Conservation (phyloP, 140 eudicot species). For the Anethum foeniculum region DNA sequence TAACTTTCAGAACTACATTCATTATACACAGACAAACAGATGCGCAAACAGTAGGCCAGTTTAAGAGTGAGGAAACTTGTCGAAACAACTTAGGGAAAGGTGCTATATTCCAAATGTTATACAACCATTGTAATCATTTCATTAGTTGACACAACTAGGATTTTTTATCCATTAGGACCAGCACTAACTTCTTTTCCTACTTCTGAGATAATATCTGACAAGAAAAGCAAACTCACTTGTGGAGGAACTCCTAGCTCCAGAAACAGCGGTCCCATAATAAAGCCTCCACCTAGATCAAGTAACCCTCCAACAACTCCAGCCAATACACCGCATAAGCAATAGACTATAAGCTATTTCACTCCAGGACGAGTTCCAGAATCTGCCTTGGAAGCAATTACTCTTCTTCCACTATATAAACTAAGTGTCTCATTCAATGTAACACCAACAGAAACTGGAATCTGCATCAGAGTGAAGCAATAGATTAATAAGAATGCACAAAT, state of each 20-base stretch:
- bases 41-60: not conserved
- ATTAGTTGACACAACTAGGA: not conserved
- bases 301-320: constrained; percentile 95
- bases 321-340: constrained; percentile 52
- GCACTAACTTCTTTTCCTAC: not conserved
- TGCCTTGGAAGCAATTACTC: constrained; percentile 66
- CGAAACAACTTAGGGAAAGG: not conserved
- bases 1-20: not conserved
- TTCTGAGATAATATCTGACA: not conserved
- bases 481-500: not conserved
- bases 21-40: not conserved
- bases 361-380: constrained; percentile 38
- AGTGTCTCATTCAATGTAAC: constrained; percentile 69
- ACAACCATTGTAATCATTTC: not conserved
- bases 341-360: constrained; percentile 47
- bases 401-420: constrained; percentile 56
- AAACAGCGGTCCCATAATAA: constrained; percentile 91
- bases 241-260: constrained; percentile 95
- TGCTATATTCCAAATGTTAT: not conserved
- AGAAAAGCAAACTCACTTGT: constrained; percentile 42
- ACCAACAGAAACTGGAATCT: constrained; percentile 83
- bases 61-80: not conserved
- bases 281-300: constrained; percentile 95
- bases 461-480: constrained; percentile 14
- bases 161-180: not conserved